Conservation (phyloP, 345 rosid species). For the Clausena lansium region DNA sequence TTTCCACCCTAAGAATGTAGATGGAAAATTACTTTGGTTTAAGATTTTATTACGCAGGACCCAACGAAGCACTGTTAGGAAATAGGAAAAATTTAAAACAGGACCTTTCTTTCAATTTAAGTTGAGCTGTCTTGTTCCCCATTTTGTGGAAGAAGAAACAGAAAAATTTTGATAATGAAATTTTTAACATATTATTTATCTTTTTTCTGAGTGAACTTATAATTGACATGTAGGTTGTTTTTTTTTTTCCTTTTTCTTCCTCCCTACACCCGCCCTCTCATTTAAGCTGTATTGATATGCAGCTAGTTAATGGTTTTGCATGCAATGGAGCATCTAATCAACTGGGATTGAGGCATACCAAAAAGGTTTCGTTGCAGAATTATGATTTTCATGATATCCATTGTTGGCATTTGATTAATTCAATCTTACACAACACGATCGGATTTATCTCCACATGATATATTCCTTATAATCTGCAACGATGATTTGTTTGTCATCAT, state of each 20-base stretch:
- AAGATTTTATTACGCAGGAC: not conserved
- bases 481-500: slow-evolving; percentile 14
- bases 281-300: slow-evolving; percentile 25
- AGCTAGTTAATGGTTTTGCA: slow-evolving; percentile 40
- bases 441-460: not conserved
- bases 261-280: not conserved
- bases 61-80: not conserved
- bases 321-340: slow-evolving; percentile 43
- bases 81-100: not conserved
- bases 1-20: not conserved
- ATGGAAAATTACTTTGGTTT: not conserved
- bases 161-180: not conserved
- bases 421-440: not conserved
- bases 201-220: not conserved
- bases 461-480: not conserved
- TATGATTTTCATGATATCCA: not conserved
- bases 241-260: not conserved
- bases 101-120: not conserved
- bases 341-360: slow-evolving; percentile 56
- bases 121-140: not conserved
- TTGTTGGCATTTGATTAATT: not conserved
- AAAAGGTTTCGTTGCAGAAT: slow-evolving; percentile 51
- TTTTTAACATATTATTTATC: not conserved
- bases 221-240: not conserved
- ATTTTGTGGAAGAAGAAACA: not conserved